Evolutionary conservation across 441 rosid species (phyloP).

Genomic region (Gossypium lobatum): DNA sequence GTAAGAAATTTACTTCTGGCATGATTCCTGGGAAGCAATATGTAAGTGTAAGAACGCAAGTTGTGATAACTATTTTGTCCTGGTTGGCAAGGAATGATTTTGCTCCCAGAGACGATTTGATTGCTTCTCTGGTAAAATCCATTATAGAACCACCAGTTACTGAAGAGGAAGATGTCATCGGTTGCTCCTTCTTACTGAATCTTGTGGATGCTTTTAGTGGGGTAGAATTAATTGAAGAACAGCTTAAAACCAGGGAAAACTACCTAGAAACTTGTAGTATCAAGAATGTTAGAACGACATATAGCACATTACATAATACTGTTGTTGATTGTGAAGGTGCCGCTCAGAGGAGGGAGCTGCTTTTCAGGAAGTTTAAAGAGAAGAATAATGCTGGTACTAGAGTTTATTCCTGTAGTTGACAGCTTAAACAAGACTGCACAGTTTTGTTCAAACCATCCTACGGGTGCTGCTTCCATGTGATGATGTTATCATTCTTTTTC

Average conservation of each 20-base stretch:
- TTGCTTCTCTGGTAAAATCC: conserved; percentile 74
- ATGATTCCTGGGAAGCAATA: conserved; percentile 56
- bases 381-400: conserved; percentile 66
- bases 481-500: conserved; percentile 13
- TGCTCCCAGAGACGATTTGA: conserved; percentile 80
- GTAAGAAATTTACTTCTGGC: conserved; percentile 40
- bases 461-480: neutral
- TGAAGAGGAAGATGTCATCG: conserved; percentile 76
- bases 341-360: conserved; percentile 70
- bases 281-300: conserved; percentile 83
- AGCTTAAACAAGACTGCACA: neutral
- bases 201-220: conserved; percentile 85
- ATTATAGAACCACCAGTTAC: conserved; percentile 79
- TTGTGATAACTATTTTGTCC: conserved; percentile 60
- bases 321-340: conserved; percentile 78
- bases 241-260: conserved; percentile 63
- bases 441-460: conserved; percentile 1
- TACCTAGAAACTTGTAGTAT: conserved; percentile 85
- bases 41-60: conserved; percentile 58
- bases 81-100: conserved; percentile 89
- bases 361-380: conserved; percentile 59
- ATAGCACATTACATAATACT: conserved; percentile 67
- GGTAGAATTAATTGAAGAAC: conserved; percentile 90
- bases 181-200: conserved; percentile 84
- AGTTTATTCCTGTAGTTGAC: conserved; percentile 17